Evolutionary conservation across 306 rosid species (phyloP).

Genomic region (Dicorynia guianensis): DNA sequence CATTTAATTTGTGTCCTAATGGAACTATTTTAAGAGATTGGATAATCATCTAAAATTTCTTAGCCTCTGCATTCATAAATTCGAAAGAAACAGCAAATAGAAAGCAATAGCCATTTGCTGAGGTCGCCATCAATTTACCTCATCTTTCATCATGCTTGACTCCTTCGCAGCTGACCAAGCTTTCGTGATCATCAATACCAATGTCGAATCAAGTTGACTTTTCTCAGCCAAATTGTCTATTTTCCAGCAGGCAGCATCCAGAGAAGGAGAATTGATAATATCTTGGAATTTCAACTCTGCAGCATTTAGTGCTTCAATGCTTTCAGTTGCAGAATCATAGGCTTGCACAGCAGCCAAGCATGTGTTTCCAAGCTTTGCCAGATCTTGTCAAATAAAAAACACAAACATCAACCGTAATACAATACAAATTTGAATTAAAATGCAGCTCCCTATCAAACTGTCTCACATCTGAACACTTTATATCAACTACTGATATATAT

Average conservation of each 20-base stretch:
- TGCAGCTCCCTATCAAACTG: constrained; percentile 7
- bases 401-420: constrained; percentile 13
- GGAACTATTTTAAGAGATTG: constrained; percentile 15
- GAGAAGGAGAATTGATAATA: constrained; percentile 80
- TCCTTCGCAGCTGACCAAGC: constrained; percentile 98
- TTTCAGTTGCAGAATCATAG: constrained; percentile 80
- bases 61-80: constrained; percentile 12
- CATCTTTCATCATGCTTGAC: constrained; percentile 79
- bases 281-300: constrained; percentile 95
- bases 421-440: background rate
- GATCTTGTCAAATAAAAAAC: constrained; percentile 49
- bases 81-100: constrained; percentile 15
- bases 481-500: background rate
- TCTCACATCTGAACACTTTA: constrained; percentile 18
- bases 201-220: constrained; percentile 83
- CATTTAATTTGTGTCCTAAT: constrained; percentile 13
- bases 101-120: constrained; percentile 26
- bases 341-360: constrained; percentile 91
- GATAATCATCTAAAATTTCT: constrained; percentile 16
- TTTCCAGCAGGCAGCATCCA: constrained; percentile 93
- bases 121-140: constrained; percentile 58
- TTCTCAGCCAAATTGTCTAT: constrained; percentile 90
- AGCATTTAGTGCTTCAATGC: constrained; percentile 78
- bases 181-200: constrained; percentile 95
- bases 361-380: constrained; percentile 73